These are phyloP conservation scores for Cyclospora cayetanensis DNA, from an alignment of 169 alveolate genomes.

Conservation along the genomic window DNA sequence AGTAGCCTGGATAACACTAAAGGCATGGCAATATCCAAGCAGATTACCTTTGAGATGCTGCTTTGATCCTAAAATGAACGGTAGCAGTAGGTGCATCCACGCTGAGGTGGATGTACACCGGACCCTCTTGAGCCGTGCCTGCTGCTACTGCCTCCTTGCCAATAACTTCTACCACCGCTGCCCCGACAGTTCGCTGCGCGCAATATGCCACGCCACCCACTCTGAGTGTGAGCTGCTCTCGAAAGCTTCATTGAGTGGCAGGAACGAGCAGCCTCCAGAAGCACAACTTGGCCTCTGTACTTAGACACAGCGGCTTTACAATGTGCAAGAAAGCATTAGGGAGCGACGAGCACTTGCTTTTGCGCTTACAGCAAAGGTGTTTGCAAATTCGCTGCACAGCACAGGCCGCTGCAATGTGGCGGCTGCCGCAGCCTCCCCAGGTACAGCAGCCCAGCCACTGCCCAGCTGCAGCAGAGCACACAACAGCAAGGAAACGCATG, in stretches of 20 bases:
- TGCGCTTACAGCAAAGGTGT: not conserved
- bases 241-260: too few species aligned
- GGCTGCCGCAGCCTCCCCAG: not conserved
- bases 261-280: too few species aligned
- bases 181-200: not conserved
- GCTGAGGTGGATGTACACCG: constrained; percentile 29
- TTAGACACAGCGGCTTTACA: too few species aligned
- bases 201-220: too few species aligned
- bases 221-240: too few species aligned
- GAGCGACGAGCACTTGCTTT: too few species aligned
- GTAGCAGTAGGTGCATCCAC: not conserved
- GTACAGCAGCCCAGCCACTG: not conserved
- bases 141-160: constrained; percentile 16
- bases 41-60: not conserved
- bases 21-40: constrained; percentile 35
- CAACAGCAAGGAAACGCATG: not conserved
- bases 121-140: not conserved
- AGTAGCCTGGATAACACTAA: too few species aligned
- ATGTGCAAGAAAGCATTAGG: too few species aligned
- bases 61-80: constrained; percentile 3
- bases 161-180: not conserved
- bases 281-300: too few species aligned
- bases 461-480: constrained; percentile 45
- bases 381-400: not conserved
- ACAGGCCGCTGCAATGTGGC: not conserved